Conservation (phyloP, 306 rosid species). For the Senna siamea region DNA sequence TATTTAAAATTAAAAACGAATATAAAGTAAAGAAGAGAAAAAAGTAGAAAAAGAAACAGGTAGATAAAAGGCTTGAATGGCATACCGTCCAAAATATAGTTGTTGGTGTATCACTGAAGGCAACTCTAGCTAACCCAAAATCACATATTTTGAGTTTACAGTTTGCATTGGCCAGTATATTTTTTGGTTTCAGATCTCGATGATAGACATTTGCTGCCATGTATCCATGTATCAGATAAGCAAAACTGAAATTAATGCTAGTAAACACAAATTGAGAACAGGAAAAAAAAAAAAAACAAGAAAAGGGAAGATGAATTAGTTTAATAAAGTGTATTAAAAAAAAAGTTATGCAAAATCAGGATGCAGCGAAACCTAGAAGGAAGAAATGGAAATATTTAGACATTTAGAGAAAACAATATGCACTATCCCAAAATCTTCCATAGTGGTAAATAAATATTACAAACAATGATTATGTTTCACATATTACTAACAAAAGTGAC, state of each 20-base stretch:
- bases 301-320: background rate
- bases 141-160: slow-evolving; percentile 96
- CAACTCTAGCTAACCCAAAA: slow-evolving; percentile 97
- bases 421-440: slow-evolving; percentile 15
- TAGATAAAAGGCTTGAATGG: slow-evolving; percentile 11
- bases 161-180: slow-evolving; percentile 95
- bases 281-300: background rate
- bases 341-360: slow-evolving; percentile 1
- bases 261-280: background rate
- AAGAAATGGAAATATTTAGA: slow-evolving; percentile 1
- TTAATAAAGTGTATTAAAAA: background rate
- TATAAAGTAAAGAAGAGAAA: background rate
- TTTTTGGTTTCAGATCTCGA: slow-evolving; percentile 95
- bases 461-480: background rate
- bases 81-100: slow-evolving; percentile 98
- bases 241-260: slow-evolving; percentile 25
- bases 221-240: slow-evolving; percentile 26
- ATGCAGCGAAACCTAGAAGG: background rate
- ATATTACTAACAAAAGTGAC: background rate
- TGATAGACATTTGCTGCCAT: slow-evolving; percentile 91
- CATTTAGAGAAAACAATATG: slow-evolving; percentile 1
- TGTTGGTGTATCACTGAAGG: slow-evolving; percentile 89
- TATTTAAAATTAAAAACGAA: background rate
- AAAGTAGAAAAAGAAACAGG: slow-evolving; percentile 7
- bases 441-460: background rate